Evolutionary conservation across 2,329 filamentous ascomycete species (phyloP).

Genomic region (Verticillium nubilum): DNA sequence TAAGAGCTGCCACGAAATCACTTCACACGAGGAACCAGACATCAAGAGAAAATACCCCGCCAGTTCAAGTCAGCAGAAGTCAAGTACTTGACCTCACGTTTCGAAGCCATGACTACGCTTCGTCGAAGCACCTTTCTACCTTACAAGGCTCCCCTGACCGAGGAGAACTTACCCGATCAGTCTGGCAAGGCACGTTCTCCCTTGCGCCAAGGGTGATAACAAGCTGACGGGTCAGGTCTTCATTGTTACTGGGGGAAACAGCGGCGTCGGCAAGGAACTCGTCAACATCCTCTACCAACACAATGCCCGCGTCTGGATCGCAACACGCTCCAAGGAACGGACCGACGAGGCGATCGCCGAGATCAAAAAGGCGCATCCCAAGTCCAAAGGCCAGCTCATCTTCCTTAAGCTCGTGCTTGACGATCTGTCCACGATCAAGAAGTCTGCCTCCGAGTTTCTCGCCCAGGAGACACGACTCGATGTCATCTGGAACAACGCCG

Average conservation of each 20-base stretch:
- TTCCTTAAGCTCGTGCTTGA: slow-evolving; percentile 31
- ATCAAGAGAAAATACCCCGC: too few relatives aligned
- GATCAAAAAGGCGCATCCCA: slow-evolving; percentile 13
- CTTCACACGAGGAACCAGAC: too few relatives aligned
- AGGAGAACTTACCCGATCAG: slow-evolving; percentile 8
- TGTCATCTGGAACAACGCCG: slow-evolving; percentile 34
- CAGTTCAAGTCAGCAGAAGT: too few relatives aligned
- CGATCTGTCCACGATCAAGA: slow-evolving; percentile 18
- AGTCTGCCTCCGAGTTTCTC: slow-evolving; percentile 16
- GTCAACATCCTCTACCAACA: slow-evolving; percentile 40
- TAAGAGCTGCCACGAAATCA: too few relatives aligned
- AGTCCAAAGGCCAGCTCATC: slow-evolving; percentile 24
- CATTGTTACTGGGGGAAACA: slow-evolving; percentile 33
- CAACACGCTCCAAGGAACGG: slow-evolving; percentile 25
- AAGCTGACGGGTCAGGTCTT: slow-evolving; percentile 9
- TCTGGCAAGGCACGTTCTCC: slow-evolving; percentile 5
- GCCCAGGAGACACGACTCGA: slow-evolving; percentile 22
- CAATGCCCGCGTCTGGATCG: slow-evolving; percentile 43
- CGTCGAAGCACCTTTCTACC: slow-evolving; percentile 4
- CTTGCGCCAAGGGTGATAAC: too few relatives aligned
- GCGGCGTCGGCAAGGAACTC: slow-evolving; percentile 37
- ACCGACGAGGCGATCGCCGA: slow-evolving; percentile 4
- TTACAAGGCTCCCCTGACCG: slow-evolving; percentile 5
- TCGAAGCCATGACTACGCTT: neutral
- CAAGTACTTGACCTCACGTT: too few relatives aligned